Base-by-base conservation (phyloP, 1,139 yeast genomes). In the Lizanozyma gosingica region DNA sequence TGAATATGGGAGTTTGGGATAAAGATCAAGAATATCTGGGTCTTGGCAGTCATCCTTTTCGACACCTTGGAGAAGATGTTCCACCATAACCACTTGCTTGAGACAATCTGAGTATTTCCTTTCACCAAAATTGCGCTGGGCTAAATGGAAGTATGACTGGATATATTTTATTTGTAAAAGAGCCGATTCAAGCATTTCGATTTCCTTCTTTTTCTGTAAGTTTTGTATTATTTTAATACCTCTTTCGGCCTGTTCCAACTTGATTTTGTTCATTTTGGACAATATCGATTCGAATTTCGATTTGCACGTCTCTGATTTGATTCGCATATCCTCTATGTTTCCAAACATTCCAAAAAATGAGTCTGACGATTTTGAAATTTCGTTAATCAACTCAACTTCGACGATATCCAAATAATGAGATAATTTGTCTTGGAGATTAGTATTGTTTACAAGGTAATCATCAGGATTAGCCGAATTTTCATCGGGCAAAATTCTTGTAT, bases 381-480 rank as follows among this genome's bases (percentile, higher is more conserved):
- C 96, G 37, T 76, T 72, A 16, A 90, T 83, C 38, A 92, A 63
- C 47, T 83, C 80, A 35, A 85, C 67, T 58, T 92, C 98, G 1
- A 92, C 90, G 1, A 80, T 70, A 57, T 92, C 98, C 43, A 92
- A 67, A 55, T 88, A 87, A 61, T 80, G 79, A 2, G 94, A 83
- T 36, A 92, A 65, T 51, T 79, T 80, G 37, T 88, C 95, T 53
- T 84, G 95, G n/a, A 90, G 59, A 36, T 72, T 70, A 3, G 77
- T 63, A 54, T 80, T 77, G 43, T 73, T 67, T 3, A 51, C 51
- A 11, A 53, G 37, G 17, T 38, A 40, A 4, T 34, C 40, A 14
- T 33, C 27, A 43, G 45, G 34, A 65, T 48, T 33, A 27, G 46
- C 50, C 15, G 48, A 54, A 11, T 52, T 53, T 3, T 54, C 54